Conservation (phyloP, 352 stramenopile genomes). For the Aphanomyces cochlioides region DNA sequence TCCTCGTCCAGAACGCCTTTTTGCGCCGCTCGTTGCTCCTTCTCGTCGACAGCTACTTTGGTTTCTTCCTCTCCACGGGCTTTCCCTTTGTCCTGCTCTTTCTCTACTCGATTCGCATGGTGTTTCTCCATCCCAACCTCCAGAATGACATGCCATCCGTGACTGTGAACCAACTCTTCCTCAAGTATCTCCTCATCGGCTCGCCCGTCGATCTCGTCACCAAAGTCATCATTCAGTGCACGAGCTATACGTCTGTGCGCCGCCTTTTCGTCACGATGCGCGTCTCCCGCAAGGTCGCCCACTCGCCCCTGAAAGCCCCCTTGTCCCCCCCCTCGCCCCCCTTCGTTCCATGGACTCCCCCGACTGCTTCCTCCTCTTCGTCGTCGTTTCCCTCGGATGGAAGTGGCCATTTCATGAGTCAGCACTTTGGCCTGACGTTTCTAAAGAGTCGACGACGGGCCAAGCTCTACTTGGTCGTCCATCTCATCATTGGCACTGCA, state of each 20-base stretch:
- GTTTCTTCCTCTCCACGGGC: conserved; percentile 17
- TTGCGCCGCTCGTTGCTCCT: conserved; percentile 1
- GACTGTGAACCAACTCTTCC: conserved; percentile 7
- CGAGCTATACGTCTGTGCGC: not conserved
- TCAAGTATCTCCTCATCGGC: not conserved
- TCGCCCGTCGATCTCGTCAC: not conserved
- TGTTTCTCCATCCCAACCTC: not conserved
- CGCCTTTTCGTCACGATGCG: not conserved
- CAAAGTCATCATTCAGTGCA: not conserved
- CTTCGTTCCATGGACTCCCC: too few relatives aligned
- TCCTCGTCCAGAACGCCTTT: conserved; percentile 8
- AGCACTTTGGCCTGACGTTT: too few relatives aligned
- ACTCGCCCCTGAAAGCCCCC: too few relatives aligned
- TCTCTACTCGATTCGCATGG: not conserved
- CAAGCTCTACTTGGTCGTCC: not conserved
- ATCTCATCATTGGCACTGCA: not conserved
- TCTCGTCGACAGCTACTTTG: conserved; percentile 1
- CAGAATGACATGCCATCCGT: not conserved
- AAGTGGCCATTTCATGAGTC: too few relatives aligned
- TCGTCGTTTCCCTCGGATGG: too few relatives aligned
- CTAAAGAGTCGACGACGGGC: too few relatives aligned
- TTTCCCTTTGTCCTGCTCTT: not conserved
- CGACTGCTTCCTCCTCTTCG: too few relatives aligned
- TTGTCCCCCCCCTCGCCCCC: too few relatives aligned
- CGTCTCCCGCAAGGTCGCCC: not conserved